Percentiles rank a stretch among this genome's conserved stretches.
These are phyloP conservation scores for Cercis canadensis DNA, from an alignment of 306 rosid genomes.

Conservation along the genomic window DNA sequence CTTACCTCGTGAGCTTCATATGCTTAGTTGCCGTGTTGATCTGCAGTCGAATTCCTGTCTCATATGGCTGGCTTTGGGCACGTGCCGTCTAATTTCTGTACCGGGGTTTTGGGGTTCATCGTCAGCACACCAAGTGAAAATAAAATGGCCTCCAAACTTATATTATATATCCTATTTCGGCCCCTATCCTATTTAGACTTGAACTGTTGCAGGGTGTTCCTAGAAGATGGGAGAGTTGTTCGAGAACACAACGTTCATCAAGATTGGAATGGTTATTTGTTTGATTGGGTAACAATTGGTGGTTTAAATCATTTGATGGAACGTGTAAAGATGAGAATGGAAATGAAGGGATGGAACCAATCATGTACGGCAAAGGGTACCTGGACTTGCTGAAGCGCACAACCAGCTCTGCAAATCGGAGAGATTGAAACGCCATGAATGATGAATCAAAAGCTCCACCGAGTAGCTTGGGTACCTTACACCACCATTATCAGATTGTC, in stretches of 20 bases:
- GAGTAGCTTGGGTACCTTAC: too few relatives aligned
- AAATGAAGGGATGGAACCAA: constrained; percentile 13
- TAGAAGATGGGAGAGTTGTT: constrained; percentile 59
- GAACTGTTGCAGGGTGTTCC: constrained; percentile 28
- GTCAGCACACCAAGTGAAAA: too few relatives aligned
- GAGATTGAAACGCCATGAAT: constrained; percentile 31
- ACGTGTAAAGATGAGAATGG: constrained; percentile 45
- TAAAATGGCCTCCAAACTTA: too few relatives aligned
- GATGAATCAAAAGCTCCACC: background rate
- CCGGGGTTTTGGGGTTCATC: too few relatives aligned
- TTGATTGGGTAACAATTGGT: background rate
- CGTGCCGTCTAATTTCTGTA: too few relatives aligned
- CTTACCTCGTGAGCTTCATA: too few relatives aligned
- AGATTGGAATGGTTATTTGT: constrained; percentile 3
- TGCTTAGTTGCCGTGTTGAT: too few relatives aligned
- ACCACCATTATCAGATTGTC: too few relatives aligned
- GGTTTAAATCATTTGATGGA: constrained; percentile 28
- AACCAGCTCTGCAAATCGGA: background rate
- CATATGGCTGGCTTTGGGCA: too few relatives aligned
- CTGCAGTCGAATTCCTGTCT: too few relatives aligned
- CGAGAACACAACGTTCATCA: constrained; percentile 58
- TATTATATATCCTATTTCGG: too few relatives aligned
- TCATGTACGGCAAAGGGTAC: constrained; percentile 24
- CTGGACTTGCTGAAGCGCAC: constrained; percentile 18
- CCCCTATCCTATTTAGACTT: background rate